These are phyloP conservation scores for Exobasidium cylindrosporum DNA, from an alignment of 1,284 basidiomycete species.

Conservation along the genomic window DNA sequence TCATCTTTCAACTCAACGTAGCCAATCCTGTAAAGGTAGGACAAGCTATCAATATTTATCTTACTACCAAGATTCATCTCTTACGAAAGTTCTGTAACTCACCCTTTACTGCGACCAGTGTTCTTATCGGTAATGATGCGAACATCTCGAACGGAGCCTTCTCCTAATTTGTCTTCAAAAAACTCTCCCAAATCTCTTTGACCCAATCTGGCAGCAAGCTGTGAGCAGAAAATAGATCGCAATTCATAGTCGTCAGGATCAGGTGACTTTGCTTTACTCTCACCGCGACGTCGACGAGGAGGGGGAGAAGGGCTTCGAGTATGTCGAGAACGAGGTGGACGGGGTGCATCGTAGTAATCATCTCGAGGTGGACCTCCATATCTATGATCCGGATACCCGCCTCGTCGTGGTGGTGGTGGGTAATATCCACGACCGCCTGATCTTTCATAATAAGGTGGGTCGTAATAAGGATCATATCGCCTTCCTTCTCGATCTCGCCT, in stretches of 20 bases:
- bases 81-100: too few relatives aligned
- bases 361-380: conserved; percentile 19
- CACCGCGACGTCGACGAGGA: conserved; percentile 12
- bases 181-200: conserved; percentile 95
- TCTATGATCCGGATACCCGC: conserved; percentile 19
- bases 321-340: conserved; percentile 10
- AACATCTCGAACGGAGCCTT: conserved; percentile 83
- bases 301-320: conserved; percentile 21
- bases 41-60: background rate
- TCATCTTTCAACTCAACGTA: conserved; percentile 88
- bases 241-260: conserved; percentile 64
- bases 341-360: conserved; percentile 10
- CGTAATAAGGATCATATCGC: background rate
- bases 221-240: conserved; percentile 96
- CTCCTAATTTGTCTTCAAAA: conserved; percentile 93
- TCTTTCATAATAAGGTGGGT: background rate
- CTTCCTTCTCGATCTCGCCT: background rate
- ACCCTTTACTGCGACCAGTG: conserved; percentile 93
- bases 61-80: background rate
- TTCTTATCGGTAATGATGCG: conserved; percentile 90
- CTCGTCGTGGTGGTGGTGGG: conserved; percentile 20
- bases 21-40: conserved; percentile 67
- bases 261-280: conserved; percentile 62
- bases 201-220: conserved; percentile 89
- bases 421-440: conserved; percentile 18